Base-by-base conservation (phyloP, 2,329 filamentous ascomycete species). In the Diaporthe nobilis region DNA sequence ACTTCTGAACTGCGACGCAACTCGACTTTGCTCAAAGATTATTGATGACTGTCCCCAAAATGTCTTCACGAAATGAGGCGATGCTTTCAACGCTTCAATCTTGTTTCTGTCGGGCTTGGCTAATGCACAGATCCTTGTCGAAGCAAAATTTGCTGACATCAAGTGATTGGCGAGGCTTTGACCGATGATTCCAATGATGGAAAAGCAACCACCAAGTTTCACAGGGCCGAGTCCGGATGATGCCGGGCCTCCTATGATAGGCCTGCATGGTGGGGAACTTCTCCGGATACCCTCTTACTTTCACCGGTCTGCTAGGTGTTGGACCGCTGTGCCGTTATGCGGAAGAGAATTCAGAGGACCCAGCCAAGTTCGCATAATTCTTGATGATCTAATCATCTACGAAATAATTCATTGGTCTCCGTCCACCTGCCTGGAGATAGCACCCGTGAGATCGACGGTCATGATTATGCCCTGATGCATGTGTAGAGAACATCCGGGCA, bases 21-120 rank as follows among this genome's bases (percentile, higher is more conserved):
- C 31, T 37, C 17, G 9, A 25, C 9, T 22, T 28, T 28, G 8
- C 9, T 47, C 15, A 28, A 2, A 1, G 17, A 17, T 20, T 8
- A 7, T 15, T 34, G 22, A 37, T 9, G 17, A 25, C 15, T 51
- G 2, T 31, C 20, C 28, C n/a, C 13, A 22, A 10, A 37, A 25
- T 25, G 12, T 4, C 63, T 25, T 17, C 47, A 39, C 34, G 13
- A 28, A 51, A 53, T 68, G 31, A 39, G 65, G 28, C 13, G 65
- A 68, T 68, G 22, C 31, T 28, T 13, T 22, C n/a, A 8, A 53
- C 47, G 22, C 31, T 53, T 68, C 65, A 53, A 39, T 13, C 4
- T 68, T 68, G 65, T 68, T 68, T 68, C 47, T 53, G 15, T 53
- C 4, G n/a, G n/a, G 47, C 65, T 68, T 68, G 65, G 65, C 65